A percentile compares a stretch with the other conserved stretches of the same genome.
Evolutionary conservation across 768 basidiomycete species (phyloP).

Genomic region (Vararia minispora): DNA sequence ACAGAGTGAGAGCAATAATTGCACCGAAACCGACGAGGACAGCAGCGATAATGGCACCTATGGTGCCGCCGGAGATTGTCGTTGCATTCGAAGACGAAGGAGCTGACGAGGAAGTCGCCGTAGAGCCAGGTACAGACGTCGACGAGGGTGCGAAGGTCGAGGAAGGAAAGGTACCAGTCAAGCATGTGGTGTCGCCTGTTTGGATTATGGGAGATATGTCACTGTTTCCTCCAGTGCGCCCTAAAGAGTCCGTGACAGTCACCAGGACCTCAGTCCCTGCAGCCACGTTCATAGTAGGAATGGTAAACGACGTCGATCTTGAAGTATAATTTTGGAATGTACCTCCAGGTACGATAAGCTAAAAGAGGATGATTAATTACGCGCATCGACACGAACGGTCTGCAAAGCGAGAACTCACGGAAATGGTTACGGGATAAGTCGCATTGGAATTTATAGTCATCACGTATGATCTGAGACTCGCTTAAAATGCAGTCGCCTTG

Average conservation of each 20-base stretch:
- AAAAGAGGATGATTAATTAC: slow-evolving; percentile 3
- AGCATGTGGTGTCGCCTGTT: slow-evolving; percentile 39
- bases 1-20: not conserved
- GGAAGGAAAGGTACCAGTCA: slow-evolving; percentile 32
- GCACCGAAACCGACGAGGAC: not conserved
- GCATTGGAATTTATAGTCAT: slow-evolving; percentile 31
- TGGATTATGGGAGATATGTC: slow-evolving; percentile 35
- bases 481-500: not conserved
- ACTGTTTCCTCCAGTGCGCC: slow-evolving; percentile 49
- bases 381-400: slow-evolving; percentile 2
- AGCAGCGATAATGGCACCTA: not conserved
- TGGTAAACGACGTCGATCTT: slow-evolving; percentile 6
- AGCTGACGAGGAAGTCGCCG: not conserved
- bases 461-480: not conserved
- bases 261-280: slow-evolving; percentile 51
- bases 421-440: slow-evolving; percentile 41
- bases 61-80: not conserved
- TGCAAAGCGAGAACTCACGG: slow-evolving; percentile 25
- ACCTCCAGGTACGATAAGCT: slow-evolving; percentile 61
- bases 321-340: slow-evolving; percentile 14
- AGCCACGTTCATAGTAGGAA: slow-evolving; percentile 31
- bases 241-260: slow-evolving; percentile 37
- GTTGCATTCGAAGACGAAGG: not conserved
- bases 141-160: not conserved
- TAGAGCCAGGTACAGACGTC: not conserved